Evolutionary conservation across 306 rosid species (phyloP), one percentile per base, ranked within the genome.

Genomic region (Erythrophleum fordii): DNA sequence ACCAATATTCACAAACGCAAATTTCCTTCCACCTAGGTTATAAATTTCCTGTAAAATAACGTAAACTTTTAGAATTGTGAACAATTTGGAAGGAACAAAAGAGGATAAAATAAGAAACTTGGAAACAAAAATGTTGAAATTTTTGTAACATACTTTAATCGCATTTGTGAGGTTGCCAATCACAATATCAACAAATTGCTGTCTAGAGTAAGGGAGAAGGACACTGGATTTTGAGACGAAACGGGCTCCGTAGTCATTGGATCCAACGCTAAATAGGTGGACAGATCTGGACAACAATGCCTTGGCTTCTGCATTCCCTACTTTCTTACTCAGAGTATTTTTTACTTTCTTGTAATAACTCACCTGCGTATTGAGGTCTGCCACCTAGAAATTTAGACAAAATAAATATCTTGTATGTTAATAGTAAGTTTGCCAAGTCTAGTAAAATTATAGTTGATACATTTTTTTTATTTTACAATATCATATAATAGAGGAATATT

Each of bases 1-100:
- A 65, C 46, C 45, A 2, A 85, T 7, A 14, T 51, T 87, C 11
- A 72, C 1, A 26, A 87, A 74, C 25, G 77, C 94, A 75, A 90
- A 88, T 72, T 90, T 90, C 80, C 82, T 88, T 73, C 89, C 92
- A 13, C 92, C 91, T 22, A 55, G 44, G 42, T 83, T 73, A 67
- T 90, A 75, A 29, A 90, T 84, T 81, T 79, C 92, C 92, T 84
- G 20, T 14, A 56, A 49, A 42, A 11, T 29, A 10, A 62, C 14
- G 13, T 22, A 14, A 2, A 56, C 29, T 14, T 1, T 31, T 29
- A 29, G 1, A 61, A 44, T 46, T 18, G 5, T 28, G 45, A 46
- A 29, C 9, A 25, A 20, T 45, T 23, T 35, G 64, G 31, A 37
- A n/a, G 25, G 12, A 7, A 52, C 1, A 35, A 55, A 9, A 22